phyloP scores from a whole-genome alignment of 1,284 basidiomycete genomes.

The Irpex sp. region DNA sequence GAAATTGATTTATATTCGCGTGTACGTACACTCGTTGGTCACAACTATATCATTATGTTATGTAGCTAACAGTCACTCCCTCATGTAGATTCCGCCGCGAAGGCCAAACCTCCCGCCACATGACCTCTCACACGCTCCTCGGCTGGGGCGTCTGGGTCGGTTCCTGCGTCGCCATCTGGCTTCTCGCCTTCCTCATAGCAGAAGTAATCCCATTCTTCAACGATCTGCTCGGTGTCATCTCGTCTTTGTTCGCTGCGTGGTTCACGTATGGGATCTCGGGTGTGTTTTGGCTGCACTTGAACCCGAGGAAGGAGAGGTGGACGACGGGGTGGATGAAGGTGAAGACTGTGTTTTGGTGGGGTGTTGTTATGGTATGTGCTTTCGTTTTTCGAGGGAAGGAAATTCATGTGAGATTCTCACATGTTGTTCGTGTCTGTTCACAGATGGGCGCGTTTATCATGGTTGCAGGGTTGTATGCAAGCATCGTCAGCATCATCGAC shows the following conservation, averaged over 20 bases:
- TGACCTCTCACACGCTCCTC: conserved; percentile 22
- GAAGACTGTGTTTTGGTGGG: conserved; percentile 23
- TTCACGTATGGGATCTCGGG: conserved; percentile 30
- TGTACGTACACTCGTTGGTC: no score
- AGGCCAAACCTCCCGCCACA: conserved; percentile 21
- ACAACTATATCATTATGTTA: no score
- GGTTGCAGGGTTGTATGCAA: conserved; percentile 27
- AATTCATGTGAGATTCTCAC: no score
- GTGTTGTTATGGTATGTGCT: conserved; percentile 22
- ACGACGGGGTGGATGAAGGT: conserved; percentile 18
- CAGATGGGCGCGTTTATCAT: conserved; percentile 29
- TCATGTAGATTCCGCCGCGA: conserved; percentile 25
- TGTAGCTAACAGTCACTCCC: no score
- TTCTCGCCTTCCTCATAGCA: conserved; percentile 26
- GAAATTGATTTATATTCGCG: conserved; percentile 26
- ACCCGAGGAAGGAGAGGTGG: conserved; percentile 20
- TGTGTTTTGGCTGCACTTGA: conserved; percentile 28
- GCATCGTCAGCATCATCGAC: conserved; percentile 24
- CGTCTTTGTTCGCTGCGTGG: conserved; percentile 26
- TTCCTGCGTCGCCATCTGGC: conserved; percentile 24
- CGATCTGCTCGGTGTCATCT: conserved; percentile 27
- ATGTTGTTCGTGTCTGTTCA: neutral
- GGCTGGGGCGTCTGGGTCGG: conserved; percentile 28
- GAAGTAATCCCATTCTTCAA: conserved; percentile 32
- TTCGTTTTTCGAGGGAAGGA: no score